phyloP scores from a whole-genome alignment of 2,329 filamentous ascomycete species.

The Biscogniauxia mediterranea region DNA sequence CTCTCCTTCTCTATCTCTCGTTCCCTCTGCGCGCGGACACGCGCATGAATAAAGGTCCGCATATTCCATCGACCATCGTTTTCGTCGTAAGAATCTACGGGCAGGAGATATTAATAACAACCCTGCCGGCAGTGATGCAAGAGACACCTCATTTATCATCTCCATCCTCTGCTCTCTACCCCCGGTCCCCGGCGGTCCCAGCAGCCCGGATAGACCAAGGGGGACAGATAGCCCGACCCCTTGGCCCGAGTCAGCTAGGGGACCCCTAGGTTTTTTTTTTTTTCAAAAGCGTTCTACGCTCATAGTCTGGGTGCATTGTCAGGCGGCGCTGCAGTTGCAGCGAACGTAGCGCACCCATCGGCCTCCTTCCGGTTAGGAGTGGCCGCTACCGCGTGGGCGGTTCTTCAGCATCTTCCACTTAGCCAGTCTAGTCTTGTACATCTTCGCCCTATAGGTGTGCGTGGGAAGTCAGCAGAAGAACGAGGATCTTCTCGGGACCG shows the following conservation, averaged over 20 bases:
- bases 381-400: constrained; percentile 20
- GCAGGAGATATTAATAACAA: neutral
- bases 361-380: constrained; percentile 5
- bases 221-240: neutral
- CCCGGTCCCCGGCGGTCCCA: neutral
- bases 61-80: neutral
- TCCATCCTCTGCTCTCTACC: neutral
- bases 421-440: constrained; percentile 24
- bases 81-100: neutral
- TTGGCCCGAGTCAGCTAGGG: neutral
- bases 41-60: neutral
- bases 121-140: neutral
- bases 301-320: neutral
- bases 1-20: neutral
- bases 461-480: neutral
- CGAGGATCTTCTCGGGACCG: constrained; percentile 2
- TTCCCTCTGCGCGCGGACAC: neutral
- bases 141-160: neutral
- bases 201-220: neutral
- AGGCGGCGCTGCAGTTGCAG: neutral
- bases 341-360: neutral
- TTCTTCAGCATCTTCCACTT: constrained; percentile 28
- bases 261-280: too few species aligned
- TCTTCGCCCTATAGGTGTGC: constrained; percentile 16
- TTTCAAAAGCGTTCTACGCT: neutral